Conservation (phyloP, 805 yeast genomes). For the Nakazawaea siamensis region DNA sequence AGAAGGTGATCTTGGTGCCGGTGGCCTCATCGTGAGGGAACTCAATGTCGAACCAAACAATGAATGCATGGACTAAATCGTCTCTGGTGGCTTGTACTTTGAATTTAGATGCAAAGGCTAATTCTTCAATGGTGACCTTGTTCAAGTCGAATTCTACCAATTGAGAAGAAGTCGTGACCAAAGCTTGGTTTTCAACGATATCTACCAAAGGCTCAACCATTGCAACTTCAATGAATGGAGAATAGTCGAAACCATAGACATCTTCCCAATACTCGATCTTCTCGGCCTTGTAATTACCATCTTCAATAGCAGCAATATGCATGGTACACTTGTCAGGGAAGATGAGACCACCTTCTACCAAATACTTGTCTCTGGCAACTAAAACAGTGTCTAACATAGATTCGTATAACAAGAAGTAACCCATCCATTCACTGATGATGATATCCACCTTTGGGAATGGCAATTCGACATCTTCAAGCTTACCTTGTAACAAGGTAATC, state of each 20-base stretch:
- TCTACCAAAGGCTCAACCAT: constrained; percentile 95
- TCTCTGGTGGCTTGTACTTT: constrained; percentile 63
- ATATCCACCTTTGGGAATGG: constrained; percentile 90
- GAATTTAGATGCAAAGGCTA: constrained; percentile 70
- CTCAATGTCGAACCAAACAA: constrained; percentile 92
- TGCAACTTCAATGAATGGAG: constrained; percentile 81
- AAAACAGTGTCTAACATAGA: constrained; percentile 96
- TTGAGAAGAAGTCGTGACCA: constrained; percentile 65
- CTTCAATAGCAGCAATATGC: constrained; percentile 88
- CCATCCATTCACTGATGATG: constrained; percentile 99
- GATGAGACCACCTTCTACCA: constrained; percentile 77
- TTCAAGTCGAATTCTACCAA: constrained; percentile 82
- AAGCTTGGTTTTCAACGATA: constrained; percentile 69
- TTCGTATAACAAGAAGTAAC: constrained; percentile 90
- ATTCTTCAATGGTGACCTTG: constrained; percentile 75
- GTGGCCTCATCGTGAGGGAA: constrained; percentile 55
- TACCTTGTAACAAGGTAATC: constrained; percentile 85
- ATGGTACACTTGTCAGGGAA: constrained; percentile 92
- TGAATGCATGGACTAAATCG: constrained; percentile 80
- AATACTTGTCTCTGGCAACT: constrained; percentile 86
- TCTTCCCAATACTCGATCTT: constrained; percentile 93
- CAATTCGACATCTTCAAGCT: constrained; percentile 83
- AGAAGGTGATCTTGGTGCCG: constrained; percentile 59
- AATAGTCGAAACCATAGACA: constrained; percentile 93
- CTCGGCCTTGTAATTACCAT: constrained; percentile 84